phyloP scores from a whole-genome alignment of 371 early-diverging fungal species.

The Circinella umbellata region DNA sequence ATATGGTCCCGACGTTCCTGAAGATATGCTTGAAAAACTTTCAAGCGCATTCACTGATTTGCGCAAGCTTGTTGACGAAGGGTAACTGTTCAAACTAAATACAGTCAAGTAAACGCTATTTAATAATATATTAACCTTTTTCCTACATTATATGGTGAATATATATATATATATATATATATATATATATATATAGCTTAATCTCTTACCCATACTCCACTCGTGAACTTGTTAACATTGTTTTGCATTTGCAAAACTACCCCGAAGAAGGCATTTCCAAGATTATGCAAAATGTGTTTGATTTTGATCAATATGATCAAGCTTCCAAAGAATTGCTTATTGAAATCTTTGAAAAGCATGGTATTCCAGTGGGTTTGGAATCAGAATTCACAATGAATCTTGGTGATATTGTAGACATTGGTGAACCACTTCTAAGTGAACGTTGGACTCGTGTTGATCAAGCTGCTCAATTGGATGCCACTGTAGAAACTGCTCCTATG shows the following conservation, averaged over 20 bases:
- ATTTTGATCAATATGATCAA: conserved; percentile 80
- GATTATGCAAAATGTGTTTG: conserved; percentile 83
- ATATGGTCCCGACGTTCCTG: conserved; percentile 77
- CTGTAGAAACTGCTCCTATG: conserved; percentile 33
- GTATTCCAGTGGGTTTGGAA: conserved; percentile 77
- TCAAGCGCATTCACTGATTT: conserved; percentile 79
- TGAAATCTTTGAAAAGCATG: conserved; percentile 79
- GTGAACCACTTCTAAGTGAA: conserved; percentile 62
- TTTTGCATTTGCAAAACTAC: conserved; percentile 74
- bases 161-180: not conserved
- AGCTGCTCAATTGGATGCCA: conserved; percentile 19
- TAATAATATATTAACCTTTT: too few relatives aligned
- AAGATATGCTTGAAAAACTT: conserved; percentile 68
- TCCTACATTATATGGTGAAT: not conserved
- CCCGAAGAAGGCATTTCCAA: conserved; percentile 78
- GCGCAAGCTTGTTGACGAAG: conserved; percentile 78
- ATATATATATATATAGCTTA: conserved; percentile 31
- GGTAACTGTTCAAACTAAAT: conserved; percentile 23
- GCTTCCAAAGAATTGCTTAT: conserved; percentile 70
- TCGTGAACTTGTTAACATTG: conserved; percentile 83
- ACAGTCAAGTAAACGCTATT: not conserved
- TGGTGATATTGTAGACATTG: conserved; percentile 58
- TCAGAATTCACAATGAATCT: conserved; percentile 73
- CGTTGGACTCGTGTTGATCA: conserved; percentile 57
- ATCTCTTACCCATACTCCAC: conserved; percentile 89